Percentiles rank a stretch among this genome's conserved stretches.
Evolutionary conservation across 2,329 filamentous ascomycete species (phyloP).

Genomic region (Lomentospora prolificans): DNA sequence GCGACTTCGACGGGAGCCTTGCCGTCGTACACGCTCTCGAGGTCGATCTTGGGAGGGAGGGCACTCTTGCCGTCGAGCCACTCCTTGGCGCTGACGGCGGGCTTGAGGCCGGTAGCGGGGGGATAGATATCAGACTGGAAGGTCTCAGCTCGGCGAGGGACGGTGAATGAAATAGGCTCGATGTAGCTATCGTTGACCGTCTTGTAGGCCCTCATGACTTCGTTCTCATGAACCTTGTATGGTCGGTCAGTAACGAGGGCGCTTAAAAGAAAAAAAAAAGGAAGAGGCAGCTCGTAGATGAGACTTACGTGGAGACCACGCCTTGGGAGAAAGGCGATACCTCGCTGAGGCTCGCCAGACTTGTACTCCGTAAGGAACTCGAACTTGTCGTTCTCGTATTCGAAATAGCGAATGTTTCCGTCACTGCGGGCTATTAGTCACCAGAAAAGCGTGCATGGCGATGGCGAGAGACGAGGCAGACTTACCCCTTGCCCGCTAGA

Average conservation of each 20-base stretch:
- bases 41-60: slow-evolving; percentile 81
- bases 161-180: slow-evolving; percentile 95
- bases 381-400: slow-evolving; percentile 98
- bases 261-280: background rate
- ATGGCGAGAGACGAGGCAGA: background rate
- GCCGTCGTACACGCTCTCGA: slow-evolving; percentile 86
- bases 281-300: slow-evolving; percentile 10
- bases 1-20: slow-evolving; percentile 68
- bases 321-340: slow-evolving; percentile 88
- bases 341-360: slow-evolving; percentile 88
- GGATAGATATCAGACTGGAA: slow-evolving; percentile 98
- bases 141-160: slow-evolving; percentile 82
- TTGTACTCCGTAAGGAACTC: slow-evolving; percentile 97
- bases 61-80: slow-evolving; percentile 82
- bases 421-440: slow-evolving; percentile 49
- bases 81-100: slow-evolving; percentile 69
- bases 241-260: no score
- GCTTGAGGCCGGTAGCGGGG: slow-evolving; percentile 68
- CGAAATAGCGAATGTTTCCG: slow-evolving; percentile 97
- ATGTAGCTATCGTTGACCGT: slow-evolving; percentile 91
- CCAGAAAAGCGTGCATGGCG: background rate
- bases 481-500: slow-evolving; percentile 91
- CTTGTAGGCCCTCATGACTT: slow-evolving; percentile 93
- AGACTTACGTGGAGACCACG: slow-evolving; percentile 74
- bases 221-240: slow-evolving; percentile 79